Percentiles rank a stretch among this genome's conserved stretches.
These are phyloP conservation scores for Dryadomyces quercus-mongolicae DNA, from an alignment of 2,329 filamentous ascomycete species.

Conservation along the genomic window DNA sequence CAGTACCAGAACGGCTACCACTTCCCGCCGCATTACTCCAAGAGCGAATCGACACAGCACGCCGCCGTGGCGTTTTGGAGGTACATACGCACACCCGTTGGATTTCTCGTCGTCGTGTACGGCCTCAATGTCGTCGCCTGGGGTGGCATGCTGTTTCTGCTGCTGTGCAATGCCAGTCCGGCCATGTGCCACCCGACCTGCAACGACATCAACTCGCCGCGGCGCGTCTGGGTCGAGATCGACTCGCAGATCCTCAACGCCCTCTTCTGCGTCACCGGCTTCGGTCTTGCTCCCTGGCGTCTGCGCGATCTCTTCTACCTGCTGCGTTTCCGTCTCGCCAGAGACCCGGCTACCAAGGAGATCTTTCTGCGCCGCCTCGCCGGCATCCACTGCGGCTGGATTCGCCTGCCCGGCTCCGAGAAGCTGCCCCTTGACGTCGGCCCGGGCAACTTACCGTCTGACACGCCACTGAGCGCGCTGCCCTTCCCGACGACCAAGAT, in stretches of 20 bases:
- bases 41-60: slow-evolving; percentile 44
- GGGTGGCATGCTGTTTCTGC: slow-evolving; percentile 82
- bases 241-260: slow-evolving; percentile 75
- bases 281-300: slow-evolving; percentile 75
- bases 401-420: slow-evolving; percentile 56
- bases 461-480: slow-evolving; percentile 32
- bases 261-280: slow-evolving; percentile 78
- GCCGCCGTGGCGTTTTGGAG: slow-evolving; percentile 52
- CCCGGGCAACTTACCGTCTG: slow-evolving; percentile 32
- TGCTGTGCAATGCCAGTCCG: slow-evolving; percentile 63
- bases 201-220: slow-evolving; percentile 60
- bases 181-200: slow-evolving; percentile 62
- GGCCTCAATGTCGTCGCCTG: slow-evolving; percentile 74
- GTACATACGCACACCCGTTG: slow-evolving; percentile 63
- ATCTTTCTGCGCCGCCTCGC: slow-evolving; percentile 55
- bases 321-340: slow-evolving; percentile 46
- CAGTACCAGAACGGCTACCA: slow-evolving; percentile 53
- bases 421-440: slow-evolving; percentile 40
- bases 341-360: slow-evolving; percentile 22
- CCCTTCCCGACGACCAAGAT: slow-evolving; percentile 53
- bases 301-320: slow-evolving; percentile 70
- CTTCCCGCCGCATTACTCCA: slow-evolving; percentile 49
- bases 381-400: slow-evolving; percentile 65
- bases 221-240: slow-evolving; percentile 76
- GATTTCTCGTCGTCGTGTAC: slow-evolving; percentile 69